Base-by-base conservation (phyloP, 768 basidiomycete genomes). In the Rhodotorula graminis region DNA sequence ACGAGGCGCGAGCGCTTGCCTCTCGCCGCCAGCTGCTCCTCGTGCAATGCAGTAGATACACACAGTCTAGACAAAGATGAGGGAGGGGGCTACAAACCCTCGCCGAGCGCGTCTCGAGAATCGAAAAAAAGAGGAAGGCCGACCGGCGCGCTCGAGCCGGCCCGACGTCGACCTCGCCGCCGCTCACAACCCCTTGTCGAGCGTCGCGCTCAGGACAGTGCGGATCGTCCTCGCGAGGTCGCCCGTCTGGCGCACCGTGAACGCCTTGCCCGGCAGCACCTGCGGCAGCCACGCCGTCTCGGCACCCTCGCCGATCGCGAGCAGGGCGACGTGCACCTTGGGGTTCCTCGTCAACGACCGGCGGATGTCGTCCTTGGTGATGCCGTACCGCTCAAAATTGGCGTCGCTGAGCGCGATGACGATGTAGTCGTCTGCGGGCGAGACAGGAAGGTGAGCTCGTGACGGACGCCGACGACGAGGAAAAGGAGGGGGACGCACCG, bases 291-390 rank as follows among this genome's bases (percentile, higher is more conserved):
- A 74, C 52, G 58, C 62, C 19, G 59, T 50, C 55, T 74, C 73
- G 18, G 59, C 68, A 25, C 73, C 69, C 31, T 74, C 73, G n/a
- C 73, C 73, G 25, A 74, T 70, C 5, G 69, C 68, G 57, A 74
- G 31, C 18, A 74, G 57, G 21, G 60, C 44, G 27, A 56, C 52
- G 31, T 55, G 46, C 19, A 74, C 73, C 47, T 70, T 70, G 14
- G 55, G 18, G 59, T 74, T 74, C 10, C 61, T 50, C 2, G 67
- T 46, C 19, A 74, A 50, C 2, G 47, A 31, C 15, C 37, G 33
- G 6, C 50, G 57, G 14, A 74, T 33, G 55, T 67, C 69, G 8
- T 57, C 61, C 3, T 19, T 15, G 18, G 44, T 59, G 61, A 75
- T 75, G 33, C 23, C 29, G 65, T 67, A 70, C 2, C 69, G 62